These are phyloP conservation scores for Gyrodon lividus DNA, from an alignment of 768 basidiomycete species.

Conservation along the genomic window DNA sequence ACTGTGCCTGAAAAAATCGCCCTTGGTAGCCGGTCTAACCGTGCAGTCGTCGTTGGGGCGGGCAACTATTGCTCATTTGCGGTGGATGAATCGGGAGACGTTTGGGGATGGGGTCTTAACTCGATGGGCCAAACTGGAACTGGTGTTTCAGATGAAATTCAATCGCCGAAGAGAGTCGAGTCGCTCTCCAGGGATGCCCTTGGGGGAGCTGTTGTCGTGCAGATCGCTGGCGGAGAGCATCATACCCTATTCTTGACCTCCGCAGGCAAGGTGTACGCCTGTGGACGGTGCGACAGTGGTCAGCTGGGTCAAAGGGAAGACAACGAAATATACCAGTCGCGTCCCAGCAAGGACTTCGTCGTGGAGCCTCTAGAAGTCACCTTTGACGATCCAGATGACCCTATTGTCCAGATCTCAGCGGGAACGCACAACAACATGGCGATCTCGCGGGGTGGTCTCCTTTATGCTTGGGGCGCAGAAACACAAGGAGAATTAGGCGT, in stretches of 20 bases:
- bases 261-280: conserved; percentile 80
- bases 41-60: conserved; percentile 70
- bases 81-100: conserved; percentile 75
- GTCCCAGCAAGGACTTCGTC: conserved; percentile 56
- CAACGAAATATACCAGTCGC: conserved; percentile 62
- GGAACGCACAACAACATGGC: conserved; percentile 75
- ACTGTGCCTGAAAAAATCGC: conserved; percentile 85
- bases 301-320: conserved; percentile 78
- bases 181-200: conserved; percentile 62
- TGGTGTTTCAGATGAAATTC: conserved; percentile 49
- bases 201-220: conserved; percentile 57
- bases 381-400: conserved; percentile 65
- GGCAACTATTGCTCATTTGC: conserved; percentile 91
- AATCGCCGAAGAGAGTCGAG: conserved; percentile 62
- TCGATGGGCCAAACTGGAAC: conserved; percentile 83
- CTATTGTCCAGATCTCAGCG: conserved; percentile 61
- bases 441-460: conserved; percentile 60
- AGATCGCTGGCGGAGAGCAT: conserved; percentile 83
- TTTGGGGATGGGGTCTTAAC: conserved; percentile 97
- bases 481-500: conserved; percentile 73
- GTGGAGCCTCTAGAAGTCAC: conserved; percentile 61
- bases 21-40: conserved; percentile 64
- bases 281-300: conserved; percentile 80
- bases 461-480: conserved; percentile 81
- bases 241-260: conserved; percentile 88